Evolutionary conservation across 768 basidiomycete genomes (phyloP).

Genomic region (Asterophora lycoperdoides): DNA sequence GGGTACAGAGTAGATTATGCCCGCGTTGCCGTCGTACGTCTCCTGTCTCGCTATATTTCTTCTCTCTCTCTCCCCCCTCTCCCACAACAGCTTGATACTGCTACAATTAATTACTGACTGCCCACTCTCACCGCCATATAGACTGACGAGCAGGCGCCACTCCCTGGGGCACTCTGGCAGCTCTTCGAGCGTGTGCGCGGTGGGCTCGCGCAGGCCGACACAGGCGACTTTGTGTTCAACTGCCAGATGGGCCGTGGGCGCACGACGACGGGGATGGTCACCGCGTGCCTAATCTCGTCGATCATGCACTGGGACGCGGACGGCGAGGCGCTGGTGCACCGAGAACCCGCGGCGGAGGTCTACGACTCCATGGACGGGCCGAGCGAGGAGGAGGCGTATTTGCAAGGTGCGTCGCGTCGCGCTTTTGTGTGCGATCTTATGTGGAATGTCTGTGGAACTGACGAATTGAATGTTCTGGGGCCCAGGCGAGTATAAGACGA

Average conservation of each 20-base stretch:
- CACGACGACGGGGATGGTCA: conserved; percentile 96
- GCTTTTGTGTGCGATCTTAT: too few species aligned
- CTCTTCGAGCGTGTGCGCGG: conserved; percentile 70
- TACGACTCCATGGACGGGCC: conserved; percentile 77
- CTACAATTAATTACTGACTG: too few species aligned
- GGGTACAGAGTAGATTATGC: conserved; percentile 84
- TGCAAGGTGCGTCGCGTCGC: conserved; percentile 62
- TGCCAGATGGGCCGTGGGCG: conserved; percentile 94
- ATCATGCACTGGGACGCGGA: conserved; percentile 55
- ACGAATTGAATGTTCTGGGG: not conserved
- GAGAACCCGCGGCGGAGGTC: conserved; percentile 31
- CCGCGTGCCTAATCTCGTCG: conserved; percentile 81
- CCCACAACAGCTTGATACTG: too few species aligned
- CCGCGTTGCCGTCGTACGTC: conserved; percentile 82
- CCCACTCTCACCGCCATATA: conserved; percentile 25
- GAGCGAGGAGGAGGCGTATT: conserved; percentile 84
- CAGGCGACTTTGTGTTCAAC: conserved; percentile 84
- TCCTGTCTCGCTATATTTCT: too few species aligned
- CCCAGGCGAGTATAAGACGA: conserved; percentile 95
- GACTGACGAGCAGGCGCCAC: conserved; percentile 96
- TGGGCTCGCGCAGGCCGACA: conserved; percentile 42
- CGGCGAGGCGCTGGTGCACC: conserved; percentile 35
- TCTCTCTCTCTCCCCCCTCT: too few species aligned
- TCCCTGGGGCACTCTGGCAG: conserved; percentile 80
- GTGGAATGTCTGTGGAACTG: too few species aligned